A percentile compares a stretch with the other conserved stretches of the same genome.
Evolutionary conservation across 345 rosid genomes (phyloP).

Genomic region (Brassica juncea): DNA sequence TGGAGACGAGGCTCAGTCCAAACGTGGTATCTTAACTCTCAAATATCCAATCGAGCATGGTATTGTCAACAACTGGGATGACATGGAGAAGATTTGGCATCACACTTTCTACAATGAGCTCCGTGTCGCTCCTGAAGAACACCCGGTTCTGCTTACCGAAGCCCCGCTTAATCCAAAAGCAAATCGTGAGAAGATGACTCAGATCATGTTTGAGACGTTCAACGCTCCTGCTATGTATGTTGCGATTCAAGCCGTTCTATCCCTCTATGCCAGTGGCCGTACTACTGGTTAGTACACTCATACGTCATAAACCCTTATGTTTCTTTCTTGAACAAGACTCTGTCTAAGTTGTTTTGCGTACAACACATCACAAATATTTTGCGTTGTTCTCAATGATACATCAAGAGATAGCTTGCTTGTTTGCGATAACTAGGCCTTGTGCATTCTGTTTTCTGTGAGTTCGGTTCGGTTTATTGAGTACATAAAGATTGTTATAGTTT

Average conservation of each 20-base stretch:
- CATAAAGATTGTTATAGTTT: neutral
- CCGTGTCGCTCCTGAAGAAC: slow-evolving; percentile 70
- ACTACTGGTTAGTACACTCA: slow-evolving; percentile 54
- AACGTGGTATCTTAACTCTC: slow-evolving; percentile 68
- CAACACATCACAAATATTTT: neutral
- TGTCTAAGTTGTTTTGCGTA: neutral
- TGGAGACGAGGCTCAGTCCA: slow-evolving; percentile 75
- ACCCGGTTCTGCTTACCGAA: slow-evolving; percentile 67
- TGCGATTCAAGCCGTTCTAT: slow-evolving; percentile 70
- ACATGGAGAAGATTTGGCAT: slow-evolving; percentile 73
- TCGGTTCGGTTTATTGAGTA: neutral
- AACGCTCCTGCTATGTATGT: slow-evolving; percentile 68
- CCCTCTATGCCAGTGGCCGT: slow-evolving; percentile 74
- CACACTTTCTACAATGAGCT: slow-evolving; percentile 64
- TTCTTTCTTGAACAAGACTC: neutral
- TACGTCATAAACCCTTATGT: neutral
- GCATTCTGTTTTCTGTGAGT: neutral
- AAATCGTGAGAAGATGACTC: slow-evolving; percentile 69
- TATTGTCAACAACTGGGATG: slow-evolving; percentile 70
- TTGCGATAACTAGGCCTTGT: too few species aligned
- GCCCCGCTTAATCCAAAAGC: slow-evolving; percentile 73
- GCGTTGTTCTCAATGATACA: neutral
- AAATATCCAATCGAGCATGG: slow-evolving; percentile 73
- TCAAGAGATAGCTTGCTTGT: neutral
- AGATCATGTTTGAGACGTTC: slow-evolving; percentile 67